Percentiles rank a stretch among this genome's conserved stretches.
phyloP scores from a whole-genome alignment of 2,329 filamentous ascomycete genomes.

The Ophiocordyceps camponoti-leonardi region DNA sequence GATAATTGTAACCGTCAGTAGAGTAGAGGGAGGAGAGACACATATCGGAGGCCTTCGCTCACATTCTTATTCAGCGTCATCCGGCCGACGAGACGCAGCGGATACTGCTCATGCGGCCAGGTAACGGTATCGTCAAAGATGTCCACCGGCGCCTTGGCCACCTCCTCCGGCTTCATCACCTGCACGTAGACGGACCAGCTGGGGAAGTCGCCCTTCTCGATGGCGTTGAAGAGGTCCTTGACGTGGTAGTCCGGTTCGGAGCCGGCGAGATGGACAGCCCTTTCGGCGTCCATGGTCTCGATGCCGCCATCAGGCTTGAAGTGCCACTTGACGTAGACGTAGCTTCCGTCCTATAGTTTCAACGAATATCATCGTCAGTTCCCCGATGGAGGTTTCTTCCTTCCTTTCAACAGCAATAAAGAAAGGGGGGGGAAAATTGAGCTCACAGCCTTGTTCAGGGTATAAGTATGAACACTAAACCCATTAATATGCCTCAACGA shows the following conservation, averaged over 20 bases:
- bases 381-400: no score
- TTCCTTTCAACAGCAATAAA: no score
- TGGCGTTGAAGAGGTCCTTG: constrained; percentile 20
- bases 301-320: constrained; percentile 28
- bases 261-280: constrained; percentile 17
- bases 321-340: constrained; percentile 31
- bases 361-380: constrained; percentile 18
- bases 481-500: constrained; percentile 27
- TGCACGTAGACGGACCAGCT: constrained; percentile 36
- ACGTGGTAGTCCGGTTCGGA: constrained; percentile 33
- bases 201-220: constrained; percentile 25
- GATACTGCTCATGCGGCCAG: constrained; percentile 49
- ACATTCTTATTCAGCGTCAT: constrained; percentile 45
- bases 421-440: no score
- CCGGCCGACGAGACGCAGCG: constrained; percentile 47
- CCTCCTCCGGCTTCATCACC: constrained; percentile 32
- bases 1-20: neutral
- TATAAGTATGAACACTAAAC: constrained; percentile 31
- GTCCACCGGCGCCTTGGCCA: constrained; percentile 37
- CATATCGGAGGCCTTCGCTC: neutral
- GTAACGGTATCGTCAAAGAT: constrained; percentile 57
- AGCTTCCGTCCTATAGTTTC: constrained; percentile 21
- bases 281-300: constrained; percentile 21
- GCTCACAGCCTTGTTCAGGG: neutral
- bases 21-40: neutral